Evolutionary conservation across 495 filamentous ascomycete genomes (phyloP), one percentile per base, ranked within the genome.

Genomic region (Pyronema omphalodes): DNA sequence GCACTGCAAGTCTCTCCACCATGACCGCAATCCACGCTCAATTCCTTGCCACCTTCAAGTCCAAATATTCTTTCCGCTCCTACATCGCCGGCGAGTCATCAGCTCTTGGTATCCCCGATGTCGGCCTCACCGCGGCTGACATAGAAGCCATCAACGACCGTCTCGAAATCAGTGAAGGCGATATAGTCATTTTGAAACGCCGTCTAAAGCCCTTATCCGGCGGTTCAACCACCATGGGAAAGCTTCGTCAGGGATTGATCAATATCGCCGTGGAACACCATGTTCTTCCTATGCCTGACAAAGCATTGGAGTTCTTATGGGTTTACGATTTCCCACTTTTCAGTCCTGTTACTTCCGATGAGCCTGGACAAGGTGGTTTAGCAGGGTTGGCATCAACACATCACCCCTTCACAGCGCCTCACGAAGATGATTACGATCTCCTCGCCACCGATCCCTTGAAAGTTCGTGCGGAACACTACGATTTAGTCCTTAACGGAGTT

Each of bases 341-440:
- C 70, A 82, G 84, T 0, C 83, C 83, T 0, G 69, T 69, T 19
- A 77, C 75, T 37, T 9, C 34, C 8, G 11, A 9, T 7, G 84
- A 89, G 46, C 83, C 86, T 5, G 88, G 88, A 3, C 89, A 94
- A 67, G 83, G 81, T 33, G 88, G 88, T 14, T 64, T 69, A 9
- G 78, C 88, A 0, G 87, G 87, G 3, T 73, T 96, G 64, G 78
- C 80, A 12, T 81, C 91, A 6, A 95, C 89, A 0, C 91, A 98
- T 59, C 91, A 98, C 66, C 91, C 93, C 1, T 98, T 98, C 67
- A 98, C 91, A 3, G 83, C 93, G 0, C 91, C 93, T 0, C 78
- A 82, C 51, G 59, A 74, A 9, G 69, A 71, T 9, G 93, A 96
- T 62, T 76, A 93, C 29, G 80, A 85, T 43, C 64, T 88, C 1